Conservation (phyloP, 1,284 basidiomycete species). For the Ustilago trichophora region DNA sequence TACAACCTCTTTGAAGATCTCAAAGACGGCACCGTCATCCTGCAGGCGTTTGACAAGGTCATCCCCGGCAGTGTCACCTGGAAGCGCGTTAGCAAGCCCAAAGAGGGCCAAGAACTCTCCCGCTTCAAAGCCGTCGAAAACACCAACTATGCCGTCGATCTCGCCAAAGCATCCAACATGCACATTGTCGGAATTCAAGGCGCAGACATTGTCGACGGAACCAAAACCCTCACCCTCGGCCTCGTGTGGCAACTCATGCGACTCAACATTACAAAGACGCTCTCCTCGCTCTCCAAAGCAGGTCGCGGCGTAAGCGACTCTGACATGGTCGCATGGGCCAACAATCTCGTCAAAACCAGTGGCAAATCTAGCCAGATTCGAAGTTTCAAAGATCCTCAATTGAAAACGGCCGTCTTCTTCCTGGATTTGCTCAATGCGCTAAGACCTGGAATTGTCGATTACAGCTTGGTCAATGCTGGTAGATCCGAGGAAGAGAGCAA, state of each 20-base stretch:
- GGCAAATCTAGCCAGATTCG: conserved; percentile 77
- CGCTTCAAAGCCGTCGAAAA: conserved; percentile 98
- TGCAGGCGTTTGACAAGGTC: conserved; percentile 97
- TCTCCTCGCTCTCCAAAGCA: conserved; percentile 77
- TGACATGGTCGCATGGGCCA: conserved; percentile 97
- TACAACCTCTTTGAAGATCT: conserved; percentile 97
- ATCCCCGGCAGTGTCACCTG: conserved; percentile 89
- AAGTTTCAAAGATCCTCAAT: conserved; percentile 92
- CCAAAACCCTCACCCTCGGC: conserved; percentile 89
- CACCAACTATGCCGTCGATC: conserved; percentile 93
- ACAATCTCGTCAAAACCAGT: conserved; percentile 82
- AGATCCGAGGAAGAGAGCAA: conserved; percentile 83
- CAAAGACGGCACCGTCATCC: conserved; percentile 84
- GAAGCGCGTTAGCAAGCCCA: conserved; percentile 92
- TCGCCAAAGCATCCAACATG: conserved; percentile 91
- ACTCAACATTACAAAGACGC: conserved; percentile 89
- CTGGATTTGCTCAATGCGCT: conserved; percentile 90
- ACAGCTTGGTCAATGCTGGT: conserved; percentile 78
- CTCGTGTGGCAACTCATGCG: conserved; percentile 98
- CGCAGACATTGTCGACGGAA: conserved; percentile 92
- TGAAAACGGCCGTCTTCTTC: conserved; percentile 91
- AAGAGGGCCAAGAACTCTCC: conserved; percentile 81
- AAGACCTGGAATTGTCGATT: conserved; percentile 94
- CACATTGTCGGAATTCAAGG: conserved; percentile 97
- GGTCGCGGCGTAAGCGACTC: conserved; percentile 85